These are phyloP conservation scores for Terana coerulea DNA, from an alignment of 768 basidiomycete genomes.

Conservation along the genomic window DNA sequence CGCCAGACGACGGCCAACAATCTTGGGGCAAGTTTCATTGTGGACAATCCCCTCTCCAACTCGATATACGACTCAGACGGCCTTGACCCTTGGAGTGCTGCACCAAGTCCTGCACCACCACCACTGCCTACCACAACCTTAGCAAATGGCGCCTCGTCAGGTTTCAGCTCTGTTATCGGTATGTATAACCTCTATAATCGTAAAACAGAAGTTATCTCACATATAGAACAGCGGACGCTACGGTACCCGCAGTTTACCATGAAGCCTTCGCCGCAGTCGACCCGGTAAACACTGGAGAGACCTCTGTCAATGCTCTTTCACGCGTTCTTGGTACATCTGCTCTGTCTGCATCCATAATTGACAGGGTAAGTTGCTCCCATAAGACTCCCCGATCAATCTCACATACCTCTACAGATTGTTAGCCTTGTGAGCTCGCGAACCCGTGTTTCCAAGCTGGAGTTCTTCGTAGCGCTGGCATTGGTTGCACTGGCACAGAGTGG, in stretches of 20 bases:
- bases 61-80: slow-evolving; percentile 69
- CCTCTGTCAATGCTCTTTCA: slow-evolving; percentile 79
- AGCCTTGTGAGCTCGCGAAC: slow-evolving; percentile 80
- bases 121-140: slow-evolving; percentile 47
- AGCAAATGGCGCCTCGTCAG: slow-evolving; percentile 43
- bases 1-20: slow-evolving; percentile 49
- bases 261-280: slow-evolving; percentile 72
- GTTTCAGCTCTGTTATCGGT: slow-evolving; percentile 73
- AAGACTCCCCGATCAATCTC: background rate
- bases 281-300: slow-evolving; percentile 65
- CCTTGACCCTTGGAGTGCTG: slow-evolving; percentile 76
- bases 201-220: background rate
- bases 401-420: slow-evolving; percentile 59
- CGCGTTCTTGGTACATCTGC: slow-evolving; percentile 74
- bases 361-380: slow-evolving; percentile 50
- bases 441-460: slow-evolving; percentile 83
- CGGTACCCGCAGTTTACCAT: slow-evolving; percentile 75
- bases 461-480: slow-evolving; percentile 86
- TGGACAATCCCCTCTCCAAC: slow-evolving; percentile 65
- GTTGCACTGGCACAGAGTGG: slow-evolving; percentile 83
- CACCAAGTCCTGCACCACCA: slow-evolving; percentile 68
- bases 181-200: slow-evolving; percentile 13
- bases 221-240: slow-evolving; percentile 58
- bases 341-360: slow-evolving; percentile 78
- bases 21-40: slow-evolving; percentile 68